A percentile compares a stretch with the other conserved stretches of the same genome.
These are phyloP conservation scores for Actinomortierella wolfii DNA, from an alignment of 371 early-diverging fungal genomes.

Conservation along the genomic window DNA sequence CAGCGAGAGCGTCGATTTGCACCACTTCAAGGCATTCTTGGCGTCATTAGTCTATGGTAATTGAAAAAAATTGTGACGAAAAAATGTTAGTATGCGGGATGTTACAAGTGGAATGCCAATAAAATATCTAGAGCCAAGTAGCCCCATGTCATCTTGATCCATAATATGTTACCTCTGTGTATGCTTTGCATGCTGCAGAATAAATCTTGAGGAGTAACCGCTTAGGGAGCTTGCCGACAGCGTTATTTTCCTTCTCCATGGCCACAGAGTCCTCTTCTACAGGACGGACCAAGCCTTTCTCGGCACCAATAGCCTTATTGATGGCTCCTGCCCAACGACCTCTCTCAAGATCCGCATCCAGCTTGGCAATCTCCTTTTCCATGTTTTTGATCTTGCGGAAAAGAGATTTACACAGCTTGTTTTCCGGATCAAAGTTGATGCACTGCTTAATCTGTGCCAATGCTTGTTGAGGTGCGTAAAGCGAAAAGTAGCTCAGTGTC, in stretches of 20 bases:
- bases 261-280: constrained; percentile 52
- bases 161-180: constrained; percentile 54
- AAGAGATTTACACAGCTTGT: constrained; percentile 79
- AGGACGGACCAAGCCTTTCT: constrained; percentile 55
- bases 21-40: constrained; percentile 60
- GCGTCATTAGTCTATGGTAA: constrained; percentile 47
- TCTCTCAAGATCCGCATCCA: constrained; percentile 58
- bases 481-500: constrained; percentile 72
- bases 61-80: not conserved
- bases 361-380: constrained; percentile 73
- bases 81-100: no score
- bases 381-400: constrained; percentile 76
- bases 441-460: constrained; percentile 80
- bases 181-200: constrained; percentile 63
- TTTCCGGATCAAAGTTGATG: constrained; percentile 88
- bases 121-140: no score
- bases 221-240: constrained; percentile 53
- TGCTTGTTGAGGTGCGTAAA: constrained; percentile 74
- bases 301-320: constrained; percentile 62
- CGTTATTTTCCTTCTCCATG: constrained; percentile 45
- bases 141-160: not conserved
- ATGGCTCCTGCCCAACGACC: constrained; percentile 70
- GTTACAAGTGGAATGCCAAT: no score
- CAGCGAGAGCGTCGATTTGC: constrained; percentile 56
- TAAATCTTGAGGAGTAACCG: constrained; percentile 61